Conservation (phyloP, 345 rosid species). For the Sonneratia caseolaris region DNA sequence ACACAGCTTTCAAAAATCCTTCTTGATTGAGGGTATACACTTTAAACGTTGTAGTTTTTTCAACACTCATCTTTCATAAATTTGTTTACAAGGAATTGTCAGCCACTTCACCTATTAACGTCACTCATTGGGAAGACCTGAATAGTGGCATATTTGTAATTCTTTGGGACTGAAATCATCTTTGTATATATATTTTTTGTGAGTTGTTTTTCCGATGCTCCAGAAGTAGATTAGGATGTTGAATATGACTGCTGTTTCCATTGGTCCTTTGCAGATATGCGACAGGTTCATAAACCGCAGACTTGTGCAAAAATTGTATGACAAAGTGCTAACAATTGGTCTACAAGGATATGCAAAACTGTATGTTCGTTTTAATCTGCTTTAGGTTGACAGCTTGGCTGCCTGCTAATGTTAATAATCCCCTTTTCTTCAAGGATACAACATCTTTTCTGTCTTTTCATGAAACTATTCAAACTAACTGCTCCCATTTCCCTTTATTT, state of each 20-base stretch:
- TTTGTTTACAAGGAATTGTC: too few relatives aligned
- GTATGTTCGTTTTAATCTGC: conserved; percentile 28
- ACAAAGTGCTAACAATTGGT: conserved; percentile 74
- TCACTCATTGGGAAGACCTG: too few relatives aligned
- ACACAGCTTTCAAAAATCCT: too few relatives aligned
- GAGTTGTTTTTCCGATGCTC: too few relatives aligned
- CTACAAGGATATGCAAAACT: conserved; percentile 84
- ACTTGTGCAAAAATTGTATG: conserved; percentile 60
- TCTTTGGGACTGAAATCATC: too few relatives aligned
- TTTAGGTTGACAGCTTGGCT: conserved; percentile 2
- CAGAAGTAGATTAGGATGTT: background rate
- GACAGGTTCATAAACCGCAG: conserved; percentile 72
- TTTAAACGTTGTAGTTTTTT: too few relatives aligned
- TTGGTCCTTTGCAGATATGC: conserved; percentile 51
- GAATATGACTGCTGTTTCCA: background rate
- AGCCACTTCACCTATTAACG: too few relatives aligned
- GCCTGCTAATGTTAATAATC: conserved; percentile 6
- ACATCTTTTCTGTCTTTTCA: background rate
- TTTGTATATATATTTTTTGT: too few relatives aligned
- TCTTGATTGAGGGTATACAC: too few relatives aligned
- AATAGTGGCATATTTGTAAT: too few relatives aligned
- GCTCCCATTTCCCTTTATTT: background rate
- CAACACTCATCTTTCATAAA: too few relatives aligned
- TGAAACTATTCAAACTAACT: background rate
- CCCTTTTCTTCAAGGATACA: background rate